Percentiles rank a stretch among this genome's conserved stretches.
These are phyloP conservation scores for Epichloe scottii DNA, from an alignment of 2,329 filamentous ascomycete genomes.

Conservation along the genomic window DNA sequence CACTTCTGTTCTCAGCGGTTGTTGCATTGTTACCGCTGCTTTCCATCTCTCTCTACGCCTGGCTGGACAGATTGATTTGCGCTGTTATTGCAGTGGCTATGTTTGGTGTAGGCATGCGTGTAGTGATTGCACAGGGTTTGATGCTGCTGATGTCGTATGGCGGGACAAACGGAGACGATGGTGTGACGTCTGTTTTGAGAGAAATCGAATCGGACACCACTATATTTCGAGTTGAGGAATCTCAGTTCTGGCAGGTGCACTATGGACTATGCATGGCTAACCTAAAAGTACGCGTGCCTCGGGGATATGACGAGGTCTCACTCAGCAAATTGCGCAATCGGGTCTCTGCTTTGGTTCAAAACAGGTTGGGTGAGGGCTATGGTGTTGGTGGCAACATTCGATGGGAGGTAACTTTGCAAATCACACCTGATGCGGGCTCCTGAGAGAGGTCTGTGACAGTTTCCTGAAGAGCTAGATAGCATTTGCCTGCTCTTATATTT, in stretches of 20 bases:
- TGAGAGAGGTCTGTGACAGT: slow-evolving; percentile 7
- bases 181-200: slow-evolving; percentile 62
- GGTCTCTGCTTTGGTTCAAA: slow-evolving; percentile 67
- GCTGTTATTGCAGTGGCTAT: slow-evolving; percentile 73
- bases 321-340: slow-evolving; percentile 63
- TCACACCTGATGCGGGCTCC: slow-evolving; percentile 30
- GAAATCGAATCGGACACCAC: slow-evolving; percentile 74
- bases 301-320: slow-evolving; percentile 55
- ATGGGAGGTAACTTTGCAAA: slow-evolving; percentile 90
- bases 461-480: background rate
- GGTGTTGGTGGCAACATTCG: slow-evolving; percentile 64
- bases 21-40: slow-evolving; percentile 74
- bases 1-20: slow-evolving; percentile 70
- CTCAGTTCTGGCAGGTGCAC: slow-evolving; percentile 97
- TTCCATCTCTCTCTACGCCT: slow-evolving; percentile 65
- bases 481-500: background rate
- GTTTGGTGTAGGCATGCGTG: slow-evolving; percentile 72
- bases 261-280: slow-evolving; percentile 96
- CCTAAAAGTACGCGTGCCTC: slow-evolving; percentile 60
- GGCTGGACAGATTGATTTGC: slow-evolving; percentile 74
- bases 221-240: slow-evolving; percentile 71
- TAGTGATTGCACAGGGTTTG: slow-evolving; percentile 74
- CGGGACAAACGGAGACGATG: slow-evolving; percentile 23
- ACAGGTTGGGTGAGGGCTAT: slow-evolving; percentile 77
- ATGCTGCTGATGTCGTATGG: slow-evolving; percentile 93